phyloP scores from a whole-genome alignment of 768 basidiomycete genomes.

The Filobasidium wieringae region DNA sequence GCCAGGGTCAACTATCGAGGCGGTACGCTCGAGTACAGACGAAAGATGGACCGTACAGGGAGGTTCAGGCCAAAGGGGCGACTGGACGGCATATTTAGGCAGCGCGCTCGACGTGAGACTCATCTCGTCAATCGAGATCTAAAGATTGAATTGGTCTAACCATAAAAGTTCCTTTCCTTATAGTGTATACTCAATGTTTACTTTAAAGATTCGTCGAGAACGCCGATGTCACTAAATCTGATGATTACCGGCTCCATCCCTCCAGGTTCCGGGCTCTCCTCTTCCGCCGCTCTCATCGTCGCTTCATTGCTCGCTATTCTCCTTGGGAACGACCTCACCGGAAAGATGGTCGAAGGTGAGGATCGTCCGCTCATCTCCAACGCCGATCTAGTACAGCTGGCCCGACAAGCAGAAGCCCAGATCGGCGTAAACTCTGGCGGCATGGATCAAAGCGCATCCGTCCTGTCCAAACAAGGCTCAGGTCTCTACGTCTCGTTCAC shows the following conservation, averaged over 20 bases:
- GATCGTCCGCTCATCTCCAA: constrained; percentile 44
- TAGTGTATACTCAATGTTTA: constrained; percentile 60
- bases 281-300: constrained; percentile 82
- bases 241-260: constrained; percentile 74
- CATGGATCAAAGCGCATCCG: constrained; percentile 55
- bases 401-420: constrained; percentile 72
- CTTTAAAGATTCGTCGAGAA: constrained; percentile 40
- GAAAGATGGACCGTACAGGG: constrained; percentile 67
- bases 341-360: background rate
- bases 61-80: constrained; percentile 60
- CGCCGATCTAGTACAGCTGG: constrained; percentile 61
- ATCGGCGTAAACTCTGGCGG: constrained; percentile 49
- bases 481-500: constrained; percentile 3
- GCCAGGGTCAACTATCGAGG: constrained; percentile 22
- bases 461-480: background rate
- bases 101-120: constrained; percentile 41
- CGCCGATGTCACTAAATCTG: constrained; percentile 56
- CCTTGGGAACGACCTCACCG: constrained; percentile 57
- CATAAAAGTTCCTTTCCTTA: background rate
- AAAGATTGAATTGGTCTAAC: background rate
- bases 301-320: constrained; percentile 71
- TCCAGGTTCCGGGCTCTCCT: constrained; percentile 73
- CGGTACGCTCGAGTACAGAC: constrained; percentile 46
- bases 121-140: constrained; percentile 45
- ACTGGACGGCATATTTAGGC: constrained; percentile 11